A percentile compares a stretch with the other conserved stretches of the same genome.
phyloP scores from a whole-genome alignment of 208 protist species.

The Trypanosoma scelopori region DNA sequence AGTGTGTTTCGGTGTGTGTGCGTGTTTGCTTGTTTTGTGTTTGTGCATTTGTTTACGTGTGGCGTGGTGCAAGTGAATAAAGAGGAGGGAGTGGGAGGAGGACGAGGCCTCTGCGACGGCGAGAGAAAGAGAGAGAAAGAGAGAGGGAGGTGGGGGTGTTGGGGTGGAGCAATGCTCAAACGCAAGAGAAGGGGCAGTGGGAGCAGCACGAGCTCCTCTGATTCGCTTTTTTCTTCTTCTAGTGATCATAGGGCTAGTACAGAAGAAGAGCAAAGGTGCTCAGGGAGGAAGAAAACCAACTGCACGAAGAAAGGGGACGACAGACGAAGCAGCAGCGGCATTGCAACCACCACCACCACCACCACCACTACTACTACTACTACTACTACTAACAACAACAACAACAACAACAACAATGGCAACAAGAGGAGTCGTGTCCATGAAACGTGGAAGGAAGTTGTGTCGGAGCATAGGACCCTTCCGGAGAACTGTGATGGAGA shows the following conservation, averaged over 20 bases:
- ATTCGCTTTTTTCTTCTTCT: conserved; percentile 29
- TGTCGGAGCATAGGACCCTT: conserved; percentile 4
- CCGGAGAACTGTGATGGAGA: neutral
- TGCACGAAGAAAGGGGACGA: conserved; percentile 12
- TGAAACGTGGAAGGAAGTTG: neutral
- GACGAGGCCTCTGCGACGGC: too few relatives aligned
- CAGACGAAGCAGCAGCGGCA: conserved; percentile 14
- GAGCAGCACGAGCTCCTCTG: conserved; percentile 25
- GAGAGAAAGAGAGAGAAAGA: too few relatives aligned
- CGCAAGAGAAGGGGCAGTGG: conserved; percentile 25
- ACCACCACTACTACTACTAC: too few relatives aligned
- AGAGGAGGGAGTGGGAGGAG: neutral
- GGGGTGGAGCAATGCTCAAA: conserved; percentile 19
- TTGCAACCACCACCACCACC: too few relatives aligned
- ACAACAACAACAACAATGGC: conserved; percentile 1
- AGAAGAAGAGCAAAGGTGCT: conserved; percentile 2
- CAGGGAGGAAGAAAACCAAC: neutral
- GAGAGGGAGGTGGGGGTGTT: too few relatives aligned
- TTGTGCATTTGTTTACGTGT: too few relatives aligned
- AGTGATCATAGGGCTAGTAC: conserved; percentile 8
- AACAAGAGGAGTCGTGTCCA: neutral
- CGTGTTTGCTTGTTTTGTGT: too few relatives aligned
- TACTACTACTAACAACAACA: too few relatives aligned
- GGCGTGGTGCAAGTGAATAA: neutral
- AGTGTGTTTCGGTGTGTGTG: neutral